These are phyloP conservation scores for Lasiodiplodia sp. DNA, from an alignment of 2,329 filamentous ascomycete species.

Conservation along the genomic window DNA sequence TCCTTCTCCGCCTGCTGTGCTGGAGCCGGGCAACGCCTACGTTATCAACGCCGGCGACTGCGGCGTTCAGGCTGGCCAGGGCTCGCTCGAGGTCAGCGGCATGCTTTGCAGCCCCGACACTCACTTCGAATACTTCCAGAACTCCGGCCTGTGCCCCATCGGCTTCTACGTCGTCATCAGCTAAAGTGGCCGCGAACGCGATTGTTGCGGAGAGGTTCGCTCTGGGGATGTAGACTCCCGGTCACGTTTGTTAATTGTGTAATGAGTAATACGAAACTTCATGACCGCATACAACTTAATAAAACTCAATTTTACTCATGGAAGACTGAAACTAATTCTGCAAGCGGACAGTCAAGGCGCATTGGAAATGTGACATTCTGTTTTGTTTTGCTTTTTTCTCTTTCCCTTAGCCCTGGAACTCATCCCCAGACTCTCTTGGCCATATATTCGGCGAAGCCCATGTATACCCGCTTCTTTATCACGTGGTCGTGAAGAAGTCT, in stretches of 20 bases:
- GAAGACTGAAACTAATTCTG: too few species aligned
- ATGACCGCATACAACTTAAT: neutral
- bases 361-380: too few species aligned
- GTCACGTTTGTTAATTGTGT: neutral
- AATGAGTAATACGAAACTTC: neutral
- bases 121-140: slow-evolving; percentile 35
- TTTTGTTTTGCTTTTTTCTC: too few species aligned
- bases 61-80: slow-evolving; percentile 32
- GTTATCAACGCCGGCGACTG: slow-evolving; percentile 34
- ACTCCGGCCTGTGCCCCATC: slow-evolving; percentile 34
- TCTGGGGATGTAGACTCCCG: neutral
- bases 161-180: slow-evolving; percentile 36
- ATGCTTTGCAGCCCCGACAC: slow-evolving; percentile 36
- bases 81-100: slow-evolving; percentile 33
- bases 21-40: slow-evolving; percentile 35
- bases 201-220: neutral
- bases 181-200: slow-evolving; percentile 1
- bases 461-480: too few species aligned
- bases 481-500: too few species aligned
- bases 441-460: too few species aligned
- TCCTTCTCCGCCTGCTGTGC: slow-evolving; percentile 33
- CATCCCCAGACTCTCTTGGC: too few species aligned
- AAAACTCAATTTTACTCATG: too few species aligned
- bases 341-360: accelerated
- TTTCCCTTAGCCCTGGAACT: too few species aligned